Evolutionary conservation across 331 rosid genomes (phyloP), one percentile per base, ranked within the genome.

Genomic region (Spiraea crenata): DNA sequence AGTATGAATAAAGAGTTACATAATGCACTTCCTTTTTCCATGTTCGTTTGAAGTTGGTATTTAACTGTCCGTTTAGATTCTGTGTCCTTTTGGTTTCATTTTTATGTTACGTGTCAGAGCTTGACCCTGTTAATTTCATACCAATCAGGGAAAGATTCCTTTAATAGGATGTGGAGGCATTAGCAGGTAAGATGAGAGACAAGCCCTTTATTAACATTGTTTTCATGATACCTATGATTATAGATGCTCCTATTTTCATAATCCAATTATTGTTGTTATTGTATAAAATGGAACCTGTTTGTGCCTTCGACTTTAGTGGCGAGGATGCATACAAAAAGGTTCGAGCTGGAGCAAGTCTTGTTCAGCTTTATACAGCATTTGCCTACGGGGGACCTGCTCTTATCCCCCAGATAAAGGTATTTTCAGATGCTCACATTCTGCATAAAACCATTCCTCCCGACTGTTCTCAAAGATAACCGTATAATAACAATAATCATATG

Each of bases 301-400:
- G n/a, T 55, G 39, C 75, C 20, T 57, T 62, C 56, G 41, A 75
- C 75, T 25, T 73, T 76, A 93, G 99, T 71, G 99, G 99, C 1
- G 95, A 91, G 85, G 99, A 93, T 37, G 99, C 99, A 65, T 93
- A 93, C 77, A 74, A 75, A 79, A 93, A 89, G 81, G 79, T 93
- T 67, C 84, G 96, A 79, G 89, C 97, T 49, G 99, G 99, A 74
- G 99, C 97, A 19, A 86, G 90, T 64, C 95, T 93, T 75, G 92
- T 93, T 79, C 99, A 93, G 84, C 89, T 93, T 63, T 93, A 93
- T 69, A 91, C 99, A 3, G 92, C 90, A 25, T 93, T 93, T 72
- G 97, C 97, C 42, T 93, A 86, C 38, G 99, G 92, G 8, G 99
- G 99, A 12, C 99, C 99, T 69, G 99, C 97, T 35, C 96, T 93